A percentile compares a stretch with the other conserved stretches of the same genome.
Evolutionary conservation across 1,284 basidiomycete species (phyloP).

Genomic region (Phylloporus gajari): DNA sequence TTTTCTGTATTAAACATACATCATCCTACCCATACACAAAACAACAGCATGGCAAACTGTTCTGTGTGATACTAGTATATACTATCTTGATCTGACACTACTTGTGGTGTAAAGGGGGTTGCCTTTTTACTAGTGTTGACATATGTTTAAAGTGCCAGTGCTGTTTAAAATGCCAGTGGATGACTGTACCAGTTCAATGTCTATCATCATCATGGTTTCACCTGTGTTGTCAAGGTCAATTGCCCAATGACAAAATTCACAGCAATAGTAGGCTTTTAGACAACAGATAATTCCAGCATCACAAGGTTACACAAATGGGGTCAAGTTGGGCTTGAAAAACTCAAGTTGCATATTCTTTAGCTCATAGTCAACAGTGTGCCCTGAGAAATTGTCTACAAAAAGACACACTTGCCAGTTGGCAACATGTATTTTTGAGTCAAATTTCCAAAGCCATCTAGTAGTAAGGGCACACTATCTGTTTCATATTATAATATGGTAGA

Average conservation of each 20-base stretch:
- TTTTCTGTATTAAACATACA: no score
- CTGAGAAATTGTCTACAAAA: slow-evolving; percentile 24
- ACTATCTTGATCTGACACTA: no score
- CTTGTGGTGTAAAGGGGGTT: no score
- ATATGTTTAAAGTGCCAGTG: no score
- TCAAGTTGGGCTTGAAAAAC: slow-evolving; percentile 16
- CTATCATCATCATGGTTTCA: no score
- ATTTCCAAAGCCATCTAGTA: slow-evolving; percentile 28
- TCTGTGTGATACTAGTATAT: no score
- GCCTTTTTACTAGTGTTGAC: no score
- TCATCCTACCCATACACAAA: no score
- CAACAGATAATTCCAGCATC: slow-evolving; percentile 9
- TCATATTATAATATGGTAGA: neutral
- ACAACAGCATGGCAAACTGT: no score
- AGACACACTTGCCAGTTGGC: slow-evolving; percentile 30
- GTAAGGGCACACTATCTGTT: no score
- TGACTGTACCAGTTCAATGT: no score
- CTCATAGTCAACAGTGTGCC: neutral
- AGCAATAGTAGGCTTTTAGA: slow-evolving; percentile 1
- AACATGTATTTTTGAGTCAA: slow-evolving; percentile 24
- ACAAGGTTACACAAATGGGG: slow-evolving; percentile 11
- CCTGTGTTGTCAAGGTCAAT: slow-evolving; percentile 6
- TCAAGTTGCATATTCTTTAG: slow-evolving; percentile 3
- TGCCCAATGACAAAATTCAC: neutral
- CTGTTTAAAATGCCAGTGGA: no score